These are phyloP conservation scores for Spergularia marina DNA, from an alignment of 148 eudicot genomes.

Conservation along the genomic window DNA sequence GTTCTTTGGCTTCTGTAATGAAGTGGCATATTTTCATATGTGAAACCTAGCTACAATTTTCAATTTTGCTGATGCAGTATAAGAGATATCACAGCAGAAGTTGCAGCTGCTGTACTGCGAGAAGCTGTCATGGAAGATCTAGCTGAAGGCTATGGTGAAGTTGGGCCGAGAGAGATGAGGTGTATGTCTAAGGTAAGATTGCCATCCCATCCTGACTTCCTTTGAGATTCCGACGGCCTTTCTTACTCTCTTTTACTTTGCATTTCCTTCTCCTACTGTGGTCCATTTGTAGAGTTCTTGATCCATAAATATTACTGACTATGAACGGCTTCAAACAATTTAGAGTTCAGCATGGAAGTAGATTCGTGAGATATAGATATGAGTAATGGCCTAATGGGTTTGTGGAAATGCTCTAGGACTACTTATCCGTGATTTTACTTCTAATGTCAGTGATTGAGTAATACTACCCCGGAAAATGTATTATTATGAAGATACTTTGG, in stretches of 20 bases:
- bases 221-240: background rate
- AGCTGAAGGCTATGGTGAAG: slow-evolving; percentile 85
- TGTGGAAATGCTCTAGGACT: too few species aligned
- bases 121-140: slow-evolving; percentile 74
- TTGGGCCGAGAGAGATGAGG: slow-evolving; percentile 69
- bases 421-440: too few species aligned
- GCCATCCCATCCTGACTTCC: background rate
- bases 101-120: slow-evolving; percentile 79
- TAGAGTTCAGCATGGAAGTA: too few species aligned
- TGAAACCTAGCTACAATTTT: background rate
- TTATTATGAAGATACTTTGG: too few species aligned
- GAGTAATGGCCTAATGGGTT: too few species aligned
- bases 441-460: too few species aligned
- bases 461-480: too few species aligned
- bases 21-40: background rate
- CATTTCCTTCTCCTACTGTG: background rate
- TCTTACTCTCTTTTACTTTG: background rate
- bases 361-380: too few species aligned
- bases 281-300: too few species aligned
- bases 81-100: slow-evolving; percentile 88
- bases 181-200: slow-evolving; percentile 76
- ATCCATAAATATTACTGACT: too few species aligned
- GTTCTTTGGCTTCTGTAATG: background rate
- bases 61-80: slow-evolving; percentile 48
- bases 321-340: too few species aligned